Percentiles rank a stretch among this genome's conserved stretches.
Conservation (phyloP, 768 basidiomycete genomes). For the Leccinum fibrillosum region DNA sequence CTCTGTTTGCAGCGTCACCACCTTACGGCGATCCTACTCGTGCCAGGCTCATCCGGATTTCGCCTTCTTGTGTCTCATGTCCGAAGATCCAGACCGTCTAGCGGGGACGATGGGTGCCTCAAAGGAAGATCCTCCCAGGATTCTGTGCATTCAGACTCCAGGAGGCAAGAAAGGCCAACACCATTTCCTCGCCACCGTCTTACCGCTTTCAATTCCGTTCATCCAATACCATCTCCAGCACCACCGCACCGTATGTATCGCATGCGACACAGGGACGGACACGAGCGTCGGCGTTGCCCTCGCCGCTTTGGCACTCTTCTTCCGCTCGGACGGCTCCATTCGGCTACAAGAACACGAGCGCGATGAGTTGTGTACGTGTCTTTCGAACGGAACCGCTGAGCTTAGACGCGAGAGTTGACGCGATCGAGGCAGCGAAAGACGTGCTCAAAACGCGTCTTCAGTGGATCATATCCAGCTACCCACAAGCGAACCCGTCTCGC, state of each 20-base stretch:
- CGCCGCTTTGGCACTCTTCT: slow-evolving; percentile 54
- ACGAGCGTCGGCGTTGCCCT: slow-evolving; percentile 61
- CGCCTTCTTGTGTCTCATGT: slow-evolving; percentile 19
- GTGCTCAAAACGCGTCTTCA: slow-evolving; percentile 72
- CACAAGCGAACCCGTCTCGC: slow-evolving; percentile 80
- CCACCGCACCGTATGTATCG: slow-evolving; percentile 42
- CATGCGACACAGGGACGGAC: slow-evolving; percentile 60
- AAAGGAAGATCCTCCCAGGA: not conserved
- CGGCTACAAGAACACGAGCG: slow-evolving; percentile 3
- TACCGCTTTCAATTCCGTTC: slow-evolving; percentile 51
- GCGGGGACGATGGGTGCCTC: not conserved
- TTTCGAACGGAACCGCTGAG: not conserved
- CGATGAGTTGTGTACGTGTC: slow-evolving; percentile 21
- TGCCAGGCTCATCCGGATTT: not conserved
- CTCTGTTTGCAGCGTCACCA: slow-evolving; percentile 35
- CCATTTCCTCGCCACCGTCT: slow-evolving; percentile 43
- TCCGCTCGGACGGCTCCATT: slow-evolving; percentile 49
- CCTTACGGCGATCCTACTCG: slow-evolving; percentile 13
- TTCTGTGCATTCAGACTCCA: slow-evolving; percentile 27
- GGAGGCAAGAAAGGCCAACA: slow-evolving; percentile 54
- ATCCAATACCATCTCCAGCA: slow-evolving; percentile 37
- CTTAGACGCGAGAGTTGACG: not conserved
- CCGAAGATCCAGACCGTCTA: not conserved
- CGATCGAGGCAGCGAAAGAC: slow-evolving; percentile 44
- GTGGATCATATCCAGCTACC: slow-evolving; percentile 77